A percentile compares a stretch with the other conserved stretches of the same genome.
These are phyloP conservation scores for Acer yangbiense DNA, from an alignment of 345 rosid genomes.

Conservation along the genomic window DNA sequence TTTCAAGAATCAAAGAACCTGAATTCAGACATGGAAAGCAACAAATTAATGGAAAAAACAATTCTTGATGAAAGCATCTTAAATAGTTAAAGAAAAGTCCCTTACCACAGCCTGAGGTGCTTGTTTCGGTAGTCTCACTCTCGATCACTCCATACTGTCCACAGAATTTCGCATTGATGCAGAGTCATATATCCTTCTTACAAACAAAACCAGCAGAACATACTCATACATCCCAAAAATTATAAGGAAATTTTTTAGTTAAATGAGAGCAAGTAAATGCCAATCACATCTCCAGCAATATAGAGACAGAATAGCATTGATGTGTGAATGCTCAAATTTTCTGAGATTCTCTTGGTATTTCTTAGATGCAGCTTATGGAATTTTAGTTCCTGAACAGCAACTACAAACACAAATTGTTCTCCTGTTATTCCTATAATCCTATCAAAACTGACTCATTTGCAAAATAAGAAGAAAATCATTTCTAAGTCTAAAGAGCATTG, in stretches of 20 bases:
- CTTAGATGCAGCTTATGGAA: constrained; percentile 8
- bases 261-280: constrained; percentile 3
- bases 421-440: background rate
- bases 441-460: background rate
- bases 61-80: constrained; percentile 11
- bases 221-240: constrained; percentile 36
- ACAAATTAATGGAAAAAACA: constrained; percentile 22
- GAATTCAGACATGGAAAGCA: constrained; percentile 22
- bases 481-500: background rate
- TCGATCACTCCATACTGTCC: constrained; percentile 86
- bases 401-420: background rate
- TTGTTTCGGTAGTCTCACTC: constrained; percentile 89
- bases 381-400: background rate
- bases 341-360: background rate
- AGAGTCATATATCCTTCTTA: constrained; percentile 52
- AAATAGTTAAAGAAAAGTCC: constrained; percentile 16
- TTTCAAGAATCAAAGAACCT: constrained; percentile 97
- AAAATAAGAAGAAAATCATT: background rate
- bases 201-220: constrained; percentile 39
- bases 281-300: constrained; percentile 1
- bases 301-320: background rate
- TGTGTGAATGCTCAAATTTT: background rate
- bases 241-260: constrained; percentile 21
- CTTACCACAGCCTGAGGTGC: constrained; percentile 98
- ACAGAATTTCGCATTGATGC: constrained; percentile 55